Evolutionary conservation across 208 protist genomes (phyloP).

Genomic region (Leishmania arabica): DNA sequence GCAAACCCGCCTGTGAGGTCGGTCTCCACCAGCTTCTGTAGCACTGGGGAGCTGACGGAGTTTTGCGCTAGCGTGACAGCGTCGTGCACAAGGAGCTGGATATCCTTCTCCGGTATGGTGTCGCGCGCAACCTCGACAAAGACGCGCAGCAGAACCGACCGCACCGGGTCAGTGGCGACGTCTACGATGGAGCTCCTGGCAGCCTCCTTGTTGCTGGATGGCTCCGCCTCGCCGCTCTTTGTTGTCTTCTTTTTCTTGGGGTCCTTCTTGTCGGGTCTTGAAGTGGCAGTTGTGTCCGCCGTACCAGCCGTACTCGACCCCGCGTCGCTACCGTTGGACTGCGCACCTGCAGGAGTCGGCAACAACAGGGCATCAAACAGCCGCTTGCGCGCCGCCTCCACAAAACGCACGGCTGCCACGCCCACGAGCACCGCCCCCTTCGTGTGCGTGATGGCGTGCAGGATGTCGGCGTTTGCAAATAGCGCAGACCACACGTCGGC

Average conservation of each 20-base stretch:
- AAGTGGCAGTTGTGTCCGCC: not conserved
- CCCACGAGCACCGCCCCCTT: conserved; percentile 39
- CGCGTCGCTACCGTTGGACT: not conserved
- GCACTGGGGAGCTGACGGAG: conserved; percentile 73
- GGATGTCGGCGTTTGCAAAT: conserved; percentile 18
- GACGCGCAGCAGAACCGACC: conserved; percentile 71
- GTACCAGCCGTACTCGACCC: conserved; percentile 3
- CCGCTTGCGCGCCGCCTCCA: conserved; percentile 27
- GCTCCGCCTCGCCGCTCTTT: not conserved
- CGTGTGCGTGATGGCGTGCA: conserved; percentile 41
- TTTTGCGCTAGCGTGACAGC: conserved; percentile 56
- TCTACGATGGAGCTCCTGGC: conserved; percentile 31
- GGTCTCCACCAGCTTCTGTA: conserved; percentile 78
- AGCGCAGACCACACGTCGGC: conserved; percentile 60
- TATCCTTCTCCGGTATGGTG: conserved; percentile 19
- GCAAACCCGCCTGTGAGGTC: conserved; percentile 32
- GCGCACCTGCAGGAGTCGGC: not conserved
- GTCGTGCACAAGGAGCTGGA: conserved; percentile 26
- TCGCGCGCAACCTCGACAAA: conserved; percentile 62
- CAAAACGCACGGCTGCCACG: conserved; percentile 39
- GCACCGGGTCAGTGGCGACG: conserved; percentile 61
- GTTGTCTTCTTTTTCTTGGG: conserved; percentile 7
- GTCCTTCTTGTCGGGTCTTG: not conserved
- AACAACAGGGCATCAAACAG: conserved; percentile 13
- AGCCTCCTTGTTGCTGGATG: not conserved